A percentile compares a stretch with the other conserved stretches of the same genome.
Conservation (phyloP, 768 basidiomycete genomes). For the Podaxis rugospora region DNA sequence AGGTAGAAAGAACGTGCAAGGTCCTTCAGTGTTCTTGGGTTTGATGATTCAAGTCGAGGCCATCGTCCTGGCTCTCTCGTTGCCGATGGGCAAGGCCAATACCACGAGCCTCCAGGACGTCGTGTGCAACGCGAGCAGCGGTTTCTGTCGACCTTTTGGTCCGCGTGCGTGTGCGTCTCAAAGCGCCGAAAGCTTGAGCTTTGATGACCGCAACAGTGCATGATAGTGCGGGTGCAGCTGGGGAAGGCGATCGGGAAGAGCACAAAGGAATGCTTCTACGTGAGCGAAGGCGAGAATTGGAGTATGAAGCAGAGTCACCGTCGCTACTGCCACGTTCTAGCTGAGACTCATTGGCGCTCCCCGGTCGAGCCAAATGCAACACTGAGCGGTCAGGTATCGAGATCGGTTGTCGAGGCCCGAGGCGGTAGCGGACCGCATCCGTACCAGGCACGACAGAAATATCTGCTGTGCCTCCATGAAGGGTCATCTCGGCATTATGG, state of each 20-base stretch:
- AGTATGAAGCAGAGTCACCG: constrained; percentile 37
- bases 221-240: constrained; percentile 47
- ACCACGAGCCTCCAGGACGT: constrained; percentile 79
- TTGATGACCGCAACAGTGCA: constrained; percentile 88
- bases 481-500: constrained; percentile 57
- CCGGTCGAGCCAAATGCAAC: constrained; percentile 43
- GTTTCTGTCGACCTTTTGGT: constrained; percentile 70
- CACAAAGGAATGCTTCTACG: constrained; percentile 39
- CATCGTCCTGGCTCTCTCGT: constrained; percentile 34
- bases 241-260: constrained; percentile 48
- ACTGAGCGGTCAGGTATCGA: constrained; percentile 43
- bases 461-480: constrained; percentile 73
- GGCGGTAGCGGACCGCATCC: constrained; percentile 59
- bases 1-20: neutral
- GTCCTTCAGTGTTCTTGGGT: neutral
- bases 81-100: constrained; percentile 32
- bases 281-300: constrained; percentile 37
- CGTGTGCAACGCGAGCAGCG: constrained; percentile 69
- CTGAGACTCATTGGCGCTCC: constrained; percentile 46
- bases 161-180: constrained; percentile 73
- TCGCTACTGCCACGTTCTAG: constrained; percentile 55
- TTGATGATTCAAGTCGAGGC: constrained; percentile 27
- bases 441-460: constrained; percentile 48
- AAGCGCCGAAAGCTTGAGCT: constrained; percentile 83
- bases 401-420: constrained; percentile 44